Evolutionary conservation across 129 eudicot genomes (phyloP).

Genomic region (Silybum marianum): DNA sequence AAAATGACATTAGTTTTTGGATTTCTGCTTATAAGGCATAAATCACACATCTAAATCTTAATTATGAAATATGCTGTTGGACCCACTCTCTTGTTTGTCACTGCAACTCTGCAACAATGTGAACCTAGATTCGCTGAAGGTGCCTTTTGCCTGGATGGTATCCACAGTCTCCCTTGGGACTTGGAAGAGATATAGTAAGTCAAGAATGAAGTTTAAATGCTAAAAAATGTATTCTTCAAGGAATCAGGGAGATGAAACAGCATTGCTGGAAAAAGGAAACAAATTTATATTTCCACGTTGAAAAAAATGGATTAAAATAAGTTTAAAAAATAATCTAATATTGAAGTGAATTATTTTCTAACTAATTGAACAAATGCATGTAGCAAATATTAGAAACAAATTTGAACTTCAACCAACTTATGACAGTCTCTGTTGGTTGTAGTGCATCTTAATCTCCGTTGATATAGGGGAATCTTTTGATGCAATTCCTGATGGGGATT

Average conservation of each 20-base stretch:
- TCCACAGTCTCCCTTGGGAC: background rate
- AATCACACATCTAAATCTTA: background rate
- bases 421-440: background rate
- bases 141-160: background rate
- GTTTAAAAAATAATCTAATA: background rate
- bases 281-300: background rate
- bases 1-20: background rate
- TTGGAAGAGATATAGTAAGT: background rate
- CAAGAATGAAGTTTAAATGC: background rate
- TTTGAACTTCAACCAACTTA: background rate
- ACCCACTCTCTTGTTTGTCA: background rate
- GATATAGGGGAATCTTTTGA: background rate
- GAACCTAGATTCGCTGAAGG: background rate
- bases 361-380: background rate
- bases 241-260: background rate
- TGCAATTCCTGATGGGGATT: background rate
- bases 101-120: background rate
- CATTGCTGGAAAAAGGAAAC: background rate
- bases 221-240: background rate
- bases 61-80: background rate
- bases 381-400: background rate
- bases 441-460: background rate
- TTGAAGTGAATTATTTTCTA: background rate
- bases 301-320: background rate
- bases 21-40: slow-evolving; percentile 10